phyloP scores from a whole-genome alignment of 495 filamentous ascomycete species.

The Penicillium alfredii region DNA sequence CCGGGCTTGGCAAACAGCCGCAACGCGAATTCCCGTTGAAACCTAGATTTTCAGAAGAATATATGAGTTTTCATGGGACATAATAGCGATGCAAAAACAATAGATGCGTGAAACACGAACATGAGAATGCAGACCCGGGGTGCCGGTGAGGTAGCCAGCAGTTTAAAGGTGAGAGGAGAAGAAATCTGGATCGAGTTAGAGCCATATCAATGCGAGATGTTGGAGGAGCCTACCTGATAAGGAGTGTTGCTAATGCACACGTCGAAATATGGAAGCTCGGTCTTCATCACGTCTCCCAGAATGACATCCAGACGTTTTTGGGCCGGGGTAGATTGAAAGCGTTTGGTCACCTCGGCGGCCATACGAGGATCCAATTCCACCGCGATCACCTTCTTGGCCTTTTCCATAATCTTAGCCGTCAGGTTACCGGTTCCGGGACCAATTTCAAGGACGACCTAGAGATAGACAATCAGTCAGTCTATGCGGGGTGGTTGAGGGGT shows the following conservation, averaged over 20 bases:
- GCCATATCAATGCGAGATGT: no score
- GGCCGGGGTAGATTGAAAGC: slow-evolving; percentile 78
- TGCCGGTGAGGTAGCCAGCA: slow-evolving; percentile 70
- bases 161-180: slow-evolving; percentile 82
- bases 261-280: slow-evolving; percentile 78
- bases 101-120: slow-evolving; percentile 32
- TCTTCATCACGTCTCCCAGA: slow-evolving; percentile 91
- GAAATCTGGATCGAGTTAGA: slow-evolving; percentile 57
- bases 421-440: slow-evolving; percentile 81
- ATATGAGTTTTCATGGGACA: slow-evolving; percentile 2
- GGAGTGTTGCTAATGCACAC: slow-evolving; percentile 93
- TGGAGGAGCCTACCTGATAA: slow-evolving; percentile 54
- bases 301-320: slow-evolving; percentile 77
- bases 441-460: slow-evolving; percentile 63
- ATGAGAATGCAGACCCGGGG: slow-evolving; percentile 80
- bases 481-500: no score
- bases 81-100: not conserved
- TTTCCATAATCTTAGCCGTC: slow-evolving; percentile 81
- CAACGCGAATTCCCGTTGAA: slow-evolving; percentile 70
- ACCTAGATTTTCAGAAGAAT: slow-evolving; percentile 12
- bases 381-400: slow-evolving; percentile 79
- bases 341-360: slow-evolving; percentile 94
- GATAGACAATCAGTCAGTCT: no score
- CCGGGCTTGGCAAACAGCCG: slow-evolving; percentile 69
- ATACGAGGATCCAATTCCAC: slow-evolving; percentile 94